Evolutionary conservation across 2,329 filamentous ascomycete genomes (phyloP).

Genomic region (Trichophaea hybrida): DNA sequence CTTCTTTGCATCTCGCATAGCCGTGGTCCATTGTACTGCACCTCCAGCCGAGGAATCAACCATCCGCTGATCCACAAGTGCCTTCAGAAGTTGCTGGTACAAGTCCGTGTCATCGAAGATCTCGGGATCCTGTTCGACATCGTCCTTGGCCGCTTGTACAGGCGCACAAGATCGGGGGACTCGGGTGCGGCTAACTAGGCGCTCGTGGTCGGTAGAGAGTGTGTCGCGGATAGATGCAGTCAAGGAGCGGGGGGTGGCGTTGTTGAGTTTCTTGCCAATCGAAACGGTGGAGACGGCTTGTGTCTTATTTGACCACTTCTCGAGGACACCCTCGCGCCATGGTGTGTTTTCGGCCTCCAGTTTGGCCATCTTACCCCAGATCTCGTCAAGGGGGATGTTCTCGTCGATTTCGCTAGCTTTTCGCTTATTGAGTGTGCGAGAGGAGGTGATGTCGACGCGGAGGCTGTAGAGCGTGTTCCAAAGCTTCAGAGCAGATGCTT

Average conservation of each 20-base stretch:
- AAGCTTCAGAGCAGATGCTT: conserved; percentile 69
- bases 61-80: conserved; percentile 79
- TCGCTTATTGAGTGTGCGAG: conserved; percentile 42
- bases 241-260: conserved; percentile 43
- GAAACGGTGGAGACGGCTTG: conserved; percentile 45
- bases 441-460: conserved; percentile 37
- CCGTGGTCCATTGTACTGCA: conserved; percentile 50
- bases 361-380: conserved; percentile 23
- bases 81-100: conserved; percentile 83
- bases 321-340: conserved; percentile 55
- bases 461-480: conserved; percentile 67
- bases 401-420: conserved; percentile 32
- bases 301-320: conserved; percentile 83
- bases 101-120: conserved; percentile 93
- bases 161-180: conserved; percentile 41
- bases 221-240: conserved; percentile 56
- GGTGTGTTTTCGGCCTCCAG: conserved; percentile 45
- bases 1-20: conserved; percentile 41
- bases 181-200: conserved; percentile 53
- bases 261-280: conserved; percentile 45
- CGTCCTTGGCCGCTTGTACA: conserved; percentile 15
- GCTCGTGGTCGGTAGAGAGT: conserved; percentile 45
- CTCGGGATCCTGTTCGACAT: conserved; percentile 31
- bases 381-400: conserved; percentile 2
- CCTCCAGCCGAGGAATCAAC: conserved; percentile 39